Conservation (phyloP, 2,329 filamentous ascomycete species). For the Claviceps paspali region DNA sequence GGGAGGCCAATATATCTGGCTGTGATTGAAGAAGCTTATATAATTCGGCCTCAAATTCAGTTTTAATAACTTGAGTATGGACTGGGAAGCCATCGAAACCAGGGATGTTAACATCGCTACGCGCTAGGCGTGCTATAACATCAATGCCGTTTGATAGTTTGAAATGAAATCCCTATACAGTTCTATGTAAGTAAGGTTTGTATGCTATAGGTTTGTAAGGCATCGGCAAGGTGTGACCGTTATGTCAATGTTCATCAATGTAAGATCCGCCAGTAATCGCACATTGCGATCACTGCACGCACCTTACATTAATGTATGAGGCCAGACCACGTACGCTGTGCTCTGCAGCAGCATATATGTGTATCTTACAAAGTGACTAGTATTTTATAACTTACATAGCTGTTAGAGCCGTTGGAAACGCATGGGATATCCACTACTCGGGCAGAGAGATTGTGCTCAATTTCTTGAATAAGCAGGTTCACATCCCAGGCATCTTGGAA, state of each 20-base stretch:
- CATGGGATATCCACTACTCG: slow-evolving; percentile 12
- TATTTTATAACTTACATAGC: slow-evolving; percentile 13
- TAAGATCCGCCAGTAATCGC: no score
- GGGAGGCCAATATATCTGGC: background rate
- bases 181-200: background rate
- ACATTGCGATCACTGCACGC: no score
- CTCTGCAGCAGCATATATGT: no score
- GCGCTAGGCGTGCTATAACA: slow-evolving; percentile 6
- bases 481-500: slow-evolving; percentile 12
- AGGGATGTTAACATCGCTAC: slow-evolving; percentile 4
- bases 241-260: no score
- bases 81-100: background rate
- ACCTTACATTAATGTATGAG: no score
- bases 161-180: slow-evolving; percentile 6
- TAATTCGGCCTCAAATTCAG: slow-evolving; percentile 5
- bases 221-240: no score
- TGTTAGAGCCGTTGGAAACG: slow-evolving; percentile 13
- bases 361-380: no score
- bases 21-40: slow-evolving; percentile 4
- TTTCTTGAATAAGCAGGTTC: slow-evolving; percentile 13
- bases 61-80: background rate
- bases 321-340: no score
- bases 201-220: background rate
- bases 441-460: slow-evolving; percentile 10
- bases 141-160: background rate